Base-by-base conservation (phyloP, 139 green algal species). In the Micromonas pusilla region DNA sequence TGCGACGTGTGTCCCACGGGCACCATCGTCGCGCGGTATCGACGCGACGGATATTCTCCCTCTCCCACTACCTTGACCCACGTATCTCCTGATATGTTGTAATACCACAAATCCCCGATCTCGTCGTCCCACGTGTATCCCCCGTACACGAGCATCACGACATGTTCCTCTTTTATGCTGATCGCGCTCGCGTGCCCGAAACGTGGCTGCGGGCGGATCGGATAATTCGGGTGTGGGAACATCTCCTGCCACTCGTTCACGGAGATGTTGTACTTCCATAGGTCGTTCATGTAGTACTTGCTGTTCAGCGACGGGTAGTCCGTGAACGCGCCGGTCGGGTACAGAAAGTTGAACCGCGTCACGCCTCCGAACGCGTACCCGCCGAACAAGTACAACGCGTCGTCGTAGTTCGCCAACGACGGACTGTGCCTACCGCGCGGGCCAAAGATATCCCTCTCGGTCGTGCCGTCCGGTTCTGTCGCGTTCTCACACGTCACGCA, bases 51-150 rank as follows among this genome's bases (percentile, higher is more conserved):
- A 60, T 63, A 79, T 25, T 79, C 73, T 36, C 54, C 73, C 62
- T 71, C 53, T 23, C 53, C 73, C 3, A 26, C 9, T n/a, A 79
- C 33, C 32, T 72, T 64, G 32, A 72, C 13, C 57, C 54, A 79
- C 19, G 57, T 52, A 21, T 79, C 63, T 39, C 28, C 33, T 4
- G 32, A 65, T 16, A 79, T 64, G 33, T 79, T 79, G 32, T 72
- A 79, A n/a, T 79, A 36, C 73, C 73, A 79, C 4, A 79, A 13
- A 34, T 79, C 73, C 54, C 73, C 73, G 13, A 79, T 68, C 73
- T 79, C 73, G 33, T 79, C 73, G 9, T 79, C 54, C 73, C 73
- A 79, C 36, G 73, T 79, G 32, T 45, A 13, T n/a, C 73, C 73
- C 19, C 73, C 73, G 32, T 52, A 70, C 6, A 79, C 32, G 2